Conservation (phyloP, 2,329 filamentous ascomycete species). For the Aspergillus quadrilineatus region DNA sequence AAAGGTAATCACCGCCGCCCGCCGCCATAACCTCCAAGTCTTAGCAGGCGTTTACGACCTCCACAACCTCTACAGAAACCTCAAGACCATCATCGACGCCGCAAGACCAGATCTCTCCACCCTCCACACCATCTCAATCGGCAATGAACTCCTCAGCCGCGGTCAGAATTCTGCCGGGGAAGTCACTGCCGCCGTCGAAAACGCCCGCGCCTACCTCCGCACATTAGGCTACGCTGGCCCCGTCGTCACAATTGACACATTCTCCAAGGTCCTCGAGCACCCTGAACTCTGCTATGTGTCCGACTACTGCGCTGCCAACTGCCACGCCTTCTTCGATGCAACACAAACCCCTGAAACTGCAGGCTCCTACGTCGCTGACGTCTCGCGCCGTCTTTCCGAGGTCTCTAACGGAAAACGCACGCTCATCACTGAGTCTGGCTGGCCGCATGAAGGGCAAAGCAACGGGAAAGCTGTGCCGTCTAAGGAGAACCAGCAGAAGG, state of each 20-base stretch:
- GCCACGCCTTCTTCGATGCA: slow-evolving; percentile 79
- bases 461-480: slow-evolving; percentile 71
- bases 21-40: slow-evolving; percentile 64
- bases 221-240: slow-evolving; percentile 67
- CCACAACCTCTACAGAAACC: slow-evolving; percentile 54
- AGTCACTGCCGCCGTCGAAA: slow-evolving; percentile 59
- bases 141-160: slow-evolving; percentile 76
- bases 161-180: slow-evolving; percentile 52
- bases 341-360: slow-evolving; percentile 60
- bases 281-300: slow-evolving; percentile 69
- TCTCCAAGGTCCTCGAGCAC: slow-evolving; percentile 64
- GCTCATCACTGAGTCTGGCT: slow-evolving; percentile 80
- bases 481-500: slow-evolving; percentile 62
- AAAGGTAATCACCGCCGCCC: slow-evolving; percentile 62
- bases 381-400: slow-evolving; percentile 50
- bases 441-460: slow-evolving; percentile 67
- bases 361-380: slow-evolving; percentile 64
- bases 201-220: slow-evolving; percentile 59
- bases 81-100: slow-evolving; percentile 61
- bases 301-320: slow-evolving; percentile 79
- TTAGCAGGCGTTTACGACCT: slow-evolving; percentile 74
- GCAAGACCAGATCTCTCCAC: slow-evolving; percentile 64
- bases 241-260: slow-evolving; percentile 79
- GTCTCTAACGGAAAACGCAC: slow-evolving; percentile 59
- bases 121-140: slow-evolving; percentile 71